Conservation (phyloP, 768 basidiomycete species). For the Pisolithus marmoratus region DNA sequence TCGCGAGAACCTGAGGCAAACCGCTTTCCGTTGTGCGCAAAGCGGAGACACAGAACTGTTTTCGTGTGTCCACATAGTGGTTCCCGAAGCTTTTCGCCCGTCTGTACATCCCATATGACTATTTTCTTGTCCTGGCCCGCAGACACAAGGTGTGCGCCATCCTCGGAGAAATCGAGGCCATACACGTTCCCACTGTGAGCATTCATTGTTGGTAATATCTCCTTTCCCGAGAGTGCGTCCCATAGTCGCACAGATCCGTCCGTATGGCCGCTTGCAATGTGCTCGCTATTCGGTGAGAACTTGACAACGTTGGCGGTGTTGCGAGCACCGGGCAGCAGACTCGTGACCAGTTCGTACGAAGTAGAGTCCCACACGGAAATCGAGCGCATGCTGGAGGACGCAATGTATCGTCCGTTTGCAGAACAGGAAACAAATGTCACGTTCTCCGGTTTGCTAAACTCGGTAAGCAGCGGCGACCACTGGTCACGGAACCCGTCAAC, state of each 20-base stretch:
- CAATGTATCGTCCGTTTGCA: slow-evolving; percentile 22
- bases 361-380: slow-evolving; percentile 23
- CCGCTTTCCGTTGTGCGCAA: slow-evolving; percentile 20
- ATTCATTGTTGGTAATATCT: slow-evolving; percentile 9
- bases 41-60: slow-evolving; percentile 21
- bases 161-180: slow-evolving; percentile 25
- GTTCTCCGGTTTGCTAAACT: slow-evolving; percentile 13
- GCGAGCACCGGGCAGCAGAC: slow-evolving; percentile 9
- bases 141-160: slow-evolving; percentile 20
- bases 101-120: slow-evolving; percentile 20
- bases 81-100: slow-evolving; percentile 8
- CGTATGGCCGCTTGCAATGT: slow-evolving; percentile 20
- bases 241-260: slow-evolving; percentile 21
- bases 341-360: slow-evolving; percentile 21
- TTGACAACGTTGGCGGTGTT: slow-evolving; percentile 12
- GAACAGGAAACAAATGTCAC: slow-evolving; percentile 21
- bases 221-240: slow-evolving; percentile 21
- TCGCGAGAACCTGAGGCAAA: slow-evolving; percentile 30
- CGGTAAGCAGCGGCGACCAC: slow-evolving; percentile 28
- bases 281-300: slow-evolving; percentile 25
- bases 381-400: slow-evolving; percentile 16
- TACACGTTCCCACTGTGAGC: slow-evolving; percentile 18
- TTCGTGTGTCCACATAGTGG: slow-evolving; percentile 21
- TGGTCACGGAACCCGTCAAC: slow-evolving; percentile 24
- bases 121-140: slow-evolving; percentile 22